These are phyloP conservation scores for Pseudogymnoascus sp. DNA, from an alignment of 2,329 filamentous ascomycete species.

Conservation along the genomic window DNA sequence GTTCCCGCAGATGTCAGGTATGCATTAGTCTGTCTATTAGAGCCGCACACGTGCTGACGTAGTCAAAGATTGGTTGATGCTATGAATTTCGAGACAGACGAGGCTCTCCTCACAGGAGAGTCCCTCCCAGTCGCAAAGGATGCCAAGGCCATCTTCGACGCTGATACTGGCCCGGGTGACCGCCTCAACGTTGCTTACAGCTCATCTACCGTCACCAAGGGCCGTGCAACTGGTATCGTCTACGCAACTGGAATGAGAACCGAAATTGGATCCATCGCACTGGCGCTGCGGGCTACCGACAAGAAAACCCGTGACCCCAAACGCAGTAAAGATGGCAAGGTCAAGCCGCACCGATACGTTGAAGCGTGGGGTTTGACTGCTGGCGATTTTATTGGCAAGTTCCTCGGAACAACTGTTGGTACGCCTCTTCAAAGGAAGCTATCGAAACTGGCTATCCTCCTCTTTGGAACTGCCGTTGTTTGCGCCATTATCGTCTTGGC, in stretches of 20 bases:
- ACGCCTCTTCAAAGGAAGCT: constrained; percentile 60
- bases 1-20: constrained; percentile 35
- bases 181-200: constrained; percentile 54
- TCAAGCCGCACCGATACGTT: constrained; percentile 40
- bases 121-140: constrained; percentile 50
- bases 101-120: constrained; percentile 55
- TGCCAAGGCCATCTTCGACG: constrained; percentile 39
- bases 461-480: constrained; percentile 55
- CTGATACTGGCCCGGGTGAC: constrained; percentile 49
- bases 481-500: constrained; percentile 58
- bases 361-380: constrained; percentile 35
- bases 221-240: constrained; percentile 51
- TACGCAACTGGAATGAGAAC: constrained; percentile 53
- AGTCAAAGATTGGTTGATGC: constrained; percentile 37
- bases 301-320: constrained; percentile 38
- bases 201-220: constrained; percentile 53
- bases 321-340: constrained; percentile 40
- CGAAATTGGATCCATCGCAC: constrained; percentile 57
- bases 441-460: constrained; percentile 53
- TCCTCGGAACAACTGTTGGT: constrained; percentile 56
- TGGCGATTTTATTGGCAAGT: constrained; percentile 48
- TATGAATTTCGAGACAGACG: constrained; percentile 50
- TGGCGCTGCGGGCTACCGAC: constrained; percentile 46
- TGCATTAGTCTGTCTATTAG: neutral
- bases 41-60: constrained; percentile 12